These are phyloP conservation scores for Thermothielavioides terrestris DNA, from an alignment of 495 filamentous ascomycete species.

Conservation along the genomic window DNA sequence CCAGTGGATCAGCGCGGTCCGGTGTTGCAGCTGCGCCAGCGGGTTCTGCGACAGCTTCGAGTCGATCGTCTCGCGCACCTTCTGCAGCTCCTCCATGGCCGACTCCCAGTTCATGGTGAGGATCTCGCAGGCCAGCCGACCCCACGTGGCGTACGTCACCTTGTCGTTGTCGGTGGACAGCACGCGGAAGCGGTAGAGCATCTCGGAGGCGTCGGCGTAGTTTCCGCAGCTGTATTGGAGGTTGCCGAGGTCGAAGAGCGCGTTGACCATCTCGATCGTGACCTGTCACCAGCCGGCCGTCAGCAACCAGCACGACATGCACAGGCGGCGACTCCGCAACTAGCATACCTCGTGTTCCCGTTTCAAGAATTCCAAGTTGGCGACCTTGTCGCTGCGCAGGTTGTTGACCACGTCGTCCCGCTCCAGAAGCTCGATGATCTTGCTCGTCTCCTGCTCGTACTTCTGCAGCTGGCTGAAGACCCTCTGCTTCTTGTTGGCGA, in stretches of 20 bases:
- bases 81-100: conserved; percentile 91
- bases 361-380: conserved; percentile 93
- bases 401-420: conserved; percentile 81
- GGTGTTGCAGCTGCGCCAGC: conserved; percentile 84
- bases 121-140: conserved; percentile 90
- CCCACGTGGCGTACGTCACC: conserved; percentile 89
- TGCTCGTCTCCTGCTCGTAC: conserved; percentile 73
- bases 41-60: conserved; percentile 90
- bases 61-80: conserved; percentile 89
- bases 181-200: conserved; percentile 92
- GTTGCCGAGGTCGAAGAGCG: conserved; percentile 85
- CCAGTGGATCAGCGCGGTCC: conserved; percentile 98
- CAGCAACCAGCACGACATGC: conserved; percentile 5
- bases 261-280: conserved; percentile 88
- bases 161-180: conserved; percentile 97
- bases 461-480: conserved; percentile 72
- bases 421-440: conserved; percentile 74
- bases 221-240: conserved; percentile 96
- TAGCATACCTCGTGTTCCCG: conserved; percentile 70
- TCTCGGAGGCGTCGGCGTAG: conserved; percentile 76
- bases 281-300: conserved; percentile 42
- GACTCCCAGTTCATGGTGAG: conserved; percentile 86
- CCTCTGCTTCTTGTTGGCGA: conserved; percentile 76
- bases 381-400: conserved; percentile 88
- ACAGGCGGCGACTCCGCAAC: neutral